Conservation (phyloP, 495 filamentous ascomycete genomes). For the Acidiella bohemica region DNA sequence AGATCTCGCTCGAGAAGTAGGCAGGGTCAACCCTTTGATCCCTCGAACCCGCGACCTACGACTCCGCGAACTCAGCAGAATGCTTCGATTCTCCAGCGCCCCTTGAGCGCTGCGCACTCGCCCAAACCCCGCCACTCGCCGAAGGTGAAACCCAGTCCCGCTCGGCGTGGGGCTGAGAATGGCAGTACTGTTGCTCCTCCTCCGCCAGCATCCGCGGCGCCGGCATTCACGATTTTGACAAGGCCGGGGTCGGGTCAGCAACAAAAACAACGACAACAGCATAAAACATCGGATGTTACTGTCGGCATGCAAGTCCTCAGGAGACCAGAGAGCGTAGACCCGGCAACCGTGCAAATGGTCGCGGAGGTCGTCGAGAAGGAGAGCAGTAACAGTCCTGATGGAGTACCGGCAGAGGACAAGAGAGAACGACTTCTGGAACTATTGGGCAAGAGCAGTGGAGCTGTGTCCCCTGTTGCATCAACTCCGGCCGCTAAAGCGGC, state of each 20-base stretch:
- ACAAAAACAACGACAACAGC: too few relatives aligned
- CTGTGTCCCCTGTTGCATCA: not conserved
- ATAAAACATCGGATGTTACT: too few relatives aligned
- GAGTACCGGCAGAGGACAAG: conserved; percentile 8
- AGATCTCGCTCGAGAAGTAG: too few relatives aligned
- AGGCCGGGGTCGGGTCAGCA: conserved; percentile 32
- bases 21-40: too few relatives aligned
- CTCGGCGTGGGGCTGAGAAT: conserved; percentile 3
- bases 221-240: conserved; percentile 35
- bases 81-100: too few relatives aligned
- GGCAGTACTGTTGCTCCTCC: too few relatives aligned
- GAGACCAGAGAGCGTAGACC: conserved; percentile 6
- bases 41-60: too few relatives aligned
- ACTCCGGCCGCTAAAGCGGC: not conserved
- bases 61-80: too few relatives aligned
- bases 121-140: conserved; percentile 1
- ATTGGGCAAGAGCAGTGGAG: conserved; percentile 5
- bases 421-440: conserved; percentile 17
- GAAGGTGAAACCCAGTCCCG: not conserved
- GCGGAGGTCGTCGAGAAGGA: conserved; percentile 9
- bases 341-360: conserved; percentile 11
- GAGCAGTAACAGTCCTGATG: not conserved
- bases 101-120: too few relatives aligned
- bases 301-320: too few relatives aligned
- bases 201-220: not conserved